These are phyloP conservation scores for Chaetomium fimeti DNA, from an alignment of 495 filamentous ascomycete genomes.

Conservation along the genomic window DNA sequence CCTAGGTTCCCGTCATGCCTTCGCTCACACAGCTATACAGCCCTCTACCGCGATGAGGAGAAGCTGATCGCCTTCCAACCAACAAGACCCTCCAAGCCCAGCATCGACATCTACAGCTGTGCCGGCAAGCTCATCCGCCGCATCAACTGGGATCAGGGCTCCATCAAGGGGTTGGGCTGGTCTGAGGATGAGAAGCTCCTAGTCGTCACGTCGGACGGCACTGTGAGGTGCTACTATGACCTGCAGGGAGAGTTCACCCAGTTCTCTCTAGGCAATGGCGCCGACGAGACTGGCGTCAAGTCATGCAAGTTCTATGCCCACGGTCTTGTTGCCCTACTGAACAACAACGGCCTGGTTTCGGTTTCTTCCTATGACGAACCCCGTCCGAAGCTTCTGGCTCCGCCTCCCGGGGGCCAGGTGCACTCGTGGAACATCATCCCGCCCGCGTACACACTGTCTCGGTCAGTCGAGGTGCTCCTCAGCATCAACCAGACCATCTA, in stretches of 20 bases:
- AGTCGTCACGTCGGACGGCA: constrained; percentile 84
- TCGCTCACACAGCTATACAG: constrained; percentile 48
- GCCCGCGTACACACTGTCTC: constrained; percentile 85
- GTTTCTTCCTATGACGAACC: constrained; percentile 91
- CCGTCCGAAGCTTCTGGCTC: constrained; percentile 75
- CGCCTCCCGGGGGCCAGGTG: constrained; percentile 73
- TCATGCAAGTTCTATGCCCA: constrained; percentile 83
- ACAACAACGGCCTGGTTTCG: constrained; percentile 82
- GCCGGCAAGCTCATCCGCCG: constrained; percentile 75
- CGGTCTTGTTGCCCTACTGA: constrained; percentile 89
- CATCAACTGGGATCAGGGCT: constrained; percentile 82
- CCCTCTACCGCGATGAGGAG: constrained; percentile 82
- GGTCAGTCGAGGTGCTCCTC: constrained; percentile 89
- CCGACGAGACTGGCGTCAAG: constrained; percentile 81
- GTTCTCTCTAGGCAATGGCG: constrained; percentile 88
- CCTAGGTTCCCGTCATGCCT: background rate
- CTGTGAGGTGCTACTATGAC: constrained; percentile 87
- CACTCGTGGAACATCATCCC: constrained; percentile 89
- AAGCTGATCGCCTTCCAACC: constrained; percentile 77
- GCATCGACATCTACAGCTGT: constrained; percentile 91
- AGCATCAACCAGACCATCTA: constrained; percentile 84
- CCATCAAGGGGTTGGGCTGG: constrained; percentile 89
- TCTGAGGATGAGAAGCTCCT: constrained; percentile 94
- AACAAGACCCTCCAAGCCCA: constrained; percentile 68
- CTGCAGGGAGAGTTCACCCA: constrained; percentile 91